A percentile compares a stretch with the other conserved stretches of the same genome.
These are phyloP conservation scores for Rostrohypoxylon terebratum DNA, from an alignment of 495 filamentous ascomycete genomes.

Conservation along the genomic window DNA sequence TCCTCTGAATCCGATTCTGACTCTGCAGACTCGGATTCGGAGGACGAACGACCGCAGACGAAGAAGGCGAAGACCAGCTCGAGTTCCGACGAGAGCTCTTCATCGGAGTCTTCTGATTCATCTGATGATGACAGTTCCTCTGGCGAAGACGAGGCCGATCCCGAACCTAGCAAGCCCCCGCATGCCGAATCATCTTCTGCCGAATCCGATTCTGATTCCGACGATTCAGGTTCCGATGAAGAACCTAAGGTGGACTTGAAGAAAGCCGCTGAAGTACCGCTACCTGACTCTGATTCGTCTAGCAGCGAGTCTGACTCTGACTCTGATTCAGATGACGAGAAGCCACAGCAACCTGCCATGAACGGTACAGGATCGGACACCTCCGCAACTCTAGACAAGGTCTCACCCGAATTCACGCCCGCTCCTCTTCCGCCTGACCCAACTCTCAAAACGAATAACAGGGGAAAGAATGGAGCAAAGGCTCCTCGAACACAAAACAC, in stretches of 20 bases:
- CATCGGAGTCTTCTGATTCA: constrained; percentile 48
- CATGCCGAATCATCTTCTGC: constrained; percentile 53
- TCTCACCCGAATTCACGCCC: constrained; percentile 55
- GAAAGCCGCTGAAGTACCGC: constrained; percentile 63
- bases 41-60: constrained; percentile 51
- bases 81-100: constrained; percentile 47
- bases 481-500: constrained; percentile 66
- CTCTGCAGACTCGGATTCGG: constrained; percentile 46
- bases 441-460: constrained; percentile 57
- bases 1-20: constrained; percentile 57
- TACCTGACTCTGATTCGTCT: constrained; percentile 54
- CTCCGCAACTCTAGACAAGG: constrained; percentile 58
- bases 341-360: constrained; percentile 43
- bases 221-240: constrained; percentile 53
- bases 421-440: constrained; percentile 65
- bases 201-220: constrained; percentile 60
- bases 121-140: constrained; percentile 55
- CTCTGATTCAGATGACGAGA: constrained; percentile 53
- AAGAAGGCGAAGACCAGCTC: constrained; percentile 53
- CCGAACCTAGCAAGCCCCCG: constrained; percentile 35
- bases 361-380: constrained; percentile 49
- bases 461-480: constrained; percentile 51
- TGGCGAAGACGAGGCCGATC: constrained; percentile 51
- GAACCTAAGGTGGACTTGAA: constrained; percentile 56
- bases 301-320: constrained; percentile 53